Evolutionary conservation across 306 rosid species (phyloP).

Genomic region (Macrotyloma uniflorum): DNA sequence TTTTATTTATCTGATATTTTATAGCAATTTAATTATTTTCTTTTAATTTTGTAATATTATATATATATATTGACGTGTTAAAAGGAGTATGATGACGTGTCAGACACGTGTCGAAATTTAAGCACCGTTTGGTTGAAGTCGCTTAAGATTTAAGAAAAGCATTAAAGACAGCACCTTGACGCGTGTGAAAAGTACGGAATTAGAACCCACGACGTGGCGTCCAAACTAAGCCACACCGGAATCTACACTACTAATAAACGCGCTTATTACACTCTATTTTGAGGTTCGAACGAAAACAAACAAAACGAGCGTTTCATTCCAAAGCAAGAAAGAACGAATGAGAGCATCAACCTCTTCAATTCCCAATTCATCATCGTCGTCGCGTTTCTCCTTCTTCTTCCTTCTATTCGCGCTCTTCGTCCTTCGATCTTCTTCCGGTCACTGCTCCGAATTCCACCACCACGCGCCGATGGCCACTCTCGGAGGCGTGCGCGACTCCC

Average conservation of each 20-base stretch:
- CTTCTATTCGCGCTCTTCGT: background rate
- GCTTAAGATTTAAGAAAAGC: constrained; percentile 7
- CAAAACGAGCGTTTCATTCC: background rate
- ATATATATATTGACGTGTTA: no score
- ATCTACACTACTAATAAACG: background rate
- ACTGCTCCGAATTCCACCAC: constrained; percentile 38
- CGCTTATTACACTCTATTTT: background rate
- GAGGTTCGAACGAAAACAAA: background rate
- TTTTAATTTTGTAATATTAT: no score
- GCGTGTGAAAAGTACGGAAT: no score
- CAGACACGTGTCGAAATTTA: background rate
- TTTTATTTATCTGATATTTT: no score
- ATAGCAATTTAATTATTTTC: no score
- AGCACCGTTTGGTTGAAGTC: background rate
- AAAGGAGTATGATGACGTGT: no score
- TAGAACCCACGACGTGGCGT: background rate
- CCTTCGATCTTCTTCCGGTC: background rate
- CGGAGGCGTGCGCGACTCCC: constrained; percentile 65
- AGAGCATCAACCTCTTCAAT: background rate
- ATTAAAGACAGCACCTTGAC: background rate
- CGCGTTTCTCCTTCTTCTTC: background rate
- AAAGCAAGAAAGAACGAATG: constrained; percentile 33
- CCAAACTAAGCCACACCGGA: background rate
- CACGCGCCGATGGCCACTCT: constrained; percentile 48
- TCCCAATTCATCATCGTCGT: background rate